Conservation (phyloP, 108 stramenopile species). For the Pseudonitzschia pungens region DNA sequence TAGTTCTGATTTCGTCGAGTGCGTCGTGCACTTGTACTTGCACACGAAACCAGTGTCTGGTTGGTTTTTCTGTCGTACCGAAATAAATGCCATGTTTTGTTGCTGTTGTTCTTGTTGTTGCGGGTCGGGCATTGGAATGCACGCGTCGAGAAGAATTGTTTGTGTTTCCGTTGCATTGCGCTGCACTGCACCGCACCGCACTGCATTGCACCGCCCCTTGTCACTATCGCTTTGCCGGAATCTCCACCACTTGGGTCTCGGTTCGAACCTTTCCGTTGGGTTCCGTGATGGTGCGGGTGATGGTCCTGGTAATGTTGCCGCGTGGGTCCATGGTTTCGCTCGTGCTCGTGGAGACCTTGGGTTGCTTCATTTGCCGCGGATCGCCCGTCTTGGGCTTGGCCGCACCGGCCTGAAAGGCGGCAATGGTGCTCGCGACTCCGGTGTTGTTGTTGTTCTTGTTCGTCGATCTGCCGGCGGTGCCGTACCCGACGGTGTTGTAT, state of each 20-base stretch:
- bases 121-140: too few relatives aligned
- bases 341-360: conserved; percentile 26
- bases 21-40: too few relatives aligned
- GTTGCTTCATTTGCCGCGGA: conserved; percentile 27
- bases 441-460: too few relatives aligned
- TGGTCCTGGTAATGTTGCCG: conserved; percentile 39
- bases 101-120: too few relatives aligned
- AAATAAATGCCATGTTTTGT: too few relatives aligned
- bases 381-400: background rate
- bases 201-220: too few relatives aligned
- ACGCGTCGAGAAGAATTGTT: too few relatives aligned
- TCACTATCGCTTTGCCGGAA: conserved; percentile 20
- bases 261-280: conserved; percentile 36
- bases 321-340: conserved; percentile 33
- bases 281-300: conserved; percentile 33
- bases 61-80: too few relatives aligned
- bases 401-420: conserved; percentile 18
- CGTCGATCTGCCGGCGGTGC: background rate
- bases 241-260: conserved; percentile 29
- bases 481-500: conserved; percentile 12
- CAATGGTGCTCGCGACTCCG: conserved; percentile 12
- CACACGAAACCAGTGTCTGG: too few relatives aligned
- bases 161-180: too few relatives aligned
- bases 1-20: too few relatives aligned
- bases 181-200: too few relatives aligned